A percentile compares a stretch with the other conserved stretches of the same genome.
Evolutionary conservation across 441 rosid species (phyloP).

Genomic region (Populus hybrid): DNA sequence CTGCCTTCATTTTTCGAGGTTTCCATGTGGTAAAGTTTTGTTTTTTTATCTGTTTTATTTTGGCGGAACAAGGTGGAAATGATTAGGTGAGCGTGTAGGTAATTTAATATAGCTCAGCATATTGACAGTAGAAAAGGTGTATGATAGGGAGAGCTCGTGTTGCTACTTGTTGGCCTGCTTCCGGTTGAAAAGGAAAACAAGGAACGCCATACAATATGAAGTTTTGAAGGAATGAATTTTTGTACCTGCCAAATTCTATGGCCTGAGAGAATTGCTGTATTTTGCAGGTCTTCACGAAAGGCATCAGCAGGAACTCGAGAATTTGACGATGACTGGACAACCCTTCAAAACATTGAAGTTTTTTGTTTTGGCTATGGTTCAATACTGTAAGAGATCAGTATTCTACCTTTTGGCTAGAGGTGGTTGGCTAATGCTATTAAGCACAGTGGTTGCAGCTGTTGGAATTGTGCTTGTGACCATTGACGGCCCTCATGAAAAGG

Average conservation of each 20-base stretch:
- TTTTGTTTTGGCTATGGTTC: constrained; percentile 56
- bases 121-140: neutral
- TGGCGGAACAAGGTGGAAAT: neutral
- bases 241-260: neutral
- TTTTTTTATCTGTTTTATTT: too few species aligned
- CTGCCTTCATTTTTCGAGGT: neutral
- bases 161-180: neutral
- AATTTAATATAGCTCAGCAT: too few species aligned
- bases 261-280: constrained; percentile 16
- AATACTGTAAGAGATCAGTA: constrained; percentile 44
- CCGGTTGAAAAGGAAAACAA: neutral
- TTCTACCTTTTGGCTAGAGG: constrained; percentile 66
- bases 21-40: neutral
- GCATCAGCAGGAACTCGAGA: constrained; percentile 73
- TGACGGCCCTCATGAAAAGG: constrained; percentile 91
- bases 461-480: constrained; percentile 61
- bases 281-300: constrained; percentile 54
- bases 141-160: neutral
- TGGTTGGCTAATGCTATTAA: constrained; percentile 62
- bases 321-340: constrained; percentile 62
- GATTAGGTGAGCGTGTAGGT: neutral
- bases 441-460: constrained; percentile 38
- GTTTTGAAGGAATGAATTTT: neutral
- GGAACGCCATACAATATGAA: neutral
- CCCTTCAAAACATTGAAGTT: constrained; percentile 71